A percentile compares a stretch with the other conserved stretches of the same genome.
Evolutionary conservation across 352 stramenopile species (phyloP).

Genomic region (Pythium monospermum): DNA sequence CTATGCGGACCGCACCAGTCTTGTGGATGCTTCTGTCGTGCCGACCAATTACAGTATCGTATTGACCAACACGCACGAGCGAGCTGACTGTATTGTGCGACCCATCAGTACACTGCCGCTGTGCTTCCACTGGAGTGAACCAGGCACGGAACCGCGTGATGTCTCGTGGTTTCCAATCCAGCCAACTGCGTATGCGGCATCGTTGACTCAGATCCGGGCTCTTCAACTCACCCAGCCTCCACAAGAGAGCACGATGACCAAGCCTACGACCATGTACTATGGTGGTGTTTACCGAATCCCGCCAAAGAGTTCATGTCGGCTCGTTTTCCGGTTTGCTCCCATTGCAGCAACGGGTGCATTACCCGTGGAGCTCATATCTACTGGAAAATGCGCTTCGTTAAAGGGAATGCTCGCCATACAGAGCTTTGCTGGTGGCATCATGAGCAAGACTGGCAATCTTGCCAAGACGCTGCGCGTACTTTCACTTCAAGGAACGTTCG

Average conservation of each 20-base stretch:
- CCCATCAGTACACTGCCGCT: conserved; percentile 71
- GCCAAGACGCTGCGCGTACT: conserved; percentile 68
- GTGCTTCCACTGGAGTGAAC: conserved; percentile 44
- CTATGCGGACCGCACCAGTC: conserved; percentile 17
- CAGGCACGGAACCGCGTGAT: not conserved
- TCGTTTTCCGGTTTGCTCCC: conserved; percentile 69
- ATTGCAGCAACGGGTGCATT: conserved; percentile 54
- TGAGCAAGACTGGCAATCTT: conserved; percentile 1
- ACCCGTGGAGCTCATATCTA: conserved; percentile 47
- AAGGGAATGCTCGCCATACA: conserved; percentile 73
- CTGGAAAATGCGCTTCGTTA: conserved; percentile 52
- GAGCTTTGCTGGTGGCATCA: conserved; percentile 33
- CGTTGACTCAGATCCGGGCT: conserved; percentile 6
- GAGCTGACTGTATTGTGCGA: conserved; percentile 41
- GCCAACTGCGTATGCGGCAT: conserved; percentile 14
- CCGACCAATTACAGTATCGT: conserved; percentile 1
- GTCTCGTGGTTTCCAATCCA: conserved; percentile 19
- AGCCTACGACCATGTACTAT: conserved; percentile 34
- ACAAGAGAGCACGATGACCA: conserved; percentile 4
- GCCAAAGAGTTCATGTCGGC: conserved; percentile 37
- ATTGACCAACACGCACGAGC: not conserved
- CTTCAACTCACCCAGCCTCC: conserved; percentile 5
- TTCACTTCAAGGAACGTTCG: conserved; percentile 52
- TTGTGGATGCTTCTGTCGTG: conserved; percentile 17
- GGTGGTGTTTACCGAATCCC: conserved; percentile 40